Evolutionary conservation across 345 rosid genomes (phyloP).

Genomic region (Anacardium occidentale): DNA sequence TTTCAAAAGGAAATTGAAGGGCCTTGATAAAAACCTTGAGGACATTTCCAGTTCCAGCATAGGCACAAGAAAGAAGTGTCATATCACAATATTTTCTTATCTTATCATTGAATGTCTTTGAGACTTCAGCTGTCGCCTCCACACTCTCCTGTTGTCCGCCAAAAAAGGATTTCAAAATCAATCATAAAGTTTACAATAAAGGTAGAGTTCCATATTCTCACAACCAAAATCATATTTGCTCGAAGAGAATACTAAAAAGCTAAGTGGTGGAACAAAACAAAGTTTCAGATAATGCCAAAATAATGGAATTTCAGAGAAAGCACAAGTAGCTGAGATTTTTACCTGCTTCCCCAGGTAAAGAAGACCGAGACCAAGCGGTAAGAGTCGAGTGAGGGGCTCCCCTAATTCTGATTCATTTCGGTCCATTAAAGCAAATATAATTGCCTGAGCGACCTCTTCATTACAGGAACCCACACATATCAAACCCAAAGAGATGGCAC

Average conservation of each 20-base stretch:
- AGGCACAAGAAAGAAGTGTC: conserved; percentile 94
- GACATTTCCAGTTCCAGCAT: conserved; percentile 97
- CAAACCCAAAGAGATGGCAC: conserved; percentile 89
- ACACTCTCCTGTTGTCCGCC: conserved; percentile 62
- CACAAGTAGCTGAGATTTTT: conserved; percentile 1
- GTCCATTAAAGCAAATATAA: conserved; percentile 82
- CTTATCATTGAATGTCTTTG: conserved; percentile 88
- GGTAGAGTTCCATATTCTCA: background rate
- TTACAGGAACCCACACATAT: conserved; percentile 92
- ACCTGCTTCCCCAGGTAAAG: conserved; percentile 98
- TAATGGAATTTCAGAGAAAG: background rate
- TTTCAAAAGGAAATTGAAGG: conserved; percentile 15
- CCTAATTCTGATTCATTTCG: conserved; percentile 77
- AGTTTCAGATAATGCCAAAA: too few relatives aligned
- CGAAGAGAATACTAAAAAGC: background rate
- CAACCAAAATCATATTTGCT: background rate
- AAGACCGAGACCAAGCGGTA: conserved; percentile 96
- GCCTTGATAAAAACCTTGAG: conserved; percentile 62
- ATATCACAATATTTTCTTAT: conserved; percentile 90
- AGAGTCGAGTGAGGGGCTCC: conserved; percentile 76
- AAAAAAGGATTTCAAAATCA: conserved; percentile 16
- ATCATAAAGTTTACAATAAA: conserved; percentile 18
- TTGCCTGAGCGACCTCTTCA: conserved; percentile 91
- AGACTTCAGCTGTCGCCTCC: conserved; percentile 94
- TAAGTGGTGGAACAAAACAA: background rate